Base-by-base conservation (phyloP, 495 filamentous ascomycete genomes). In the Neurospora sp. region DNA sequence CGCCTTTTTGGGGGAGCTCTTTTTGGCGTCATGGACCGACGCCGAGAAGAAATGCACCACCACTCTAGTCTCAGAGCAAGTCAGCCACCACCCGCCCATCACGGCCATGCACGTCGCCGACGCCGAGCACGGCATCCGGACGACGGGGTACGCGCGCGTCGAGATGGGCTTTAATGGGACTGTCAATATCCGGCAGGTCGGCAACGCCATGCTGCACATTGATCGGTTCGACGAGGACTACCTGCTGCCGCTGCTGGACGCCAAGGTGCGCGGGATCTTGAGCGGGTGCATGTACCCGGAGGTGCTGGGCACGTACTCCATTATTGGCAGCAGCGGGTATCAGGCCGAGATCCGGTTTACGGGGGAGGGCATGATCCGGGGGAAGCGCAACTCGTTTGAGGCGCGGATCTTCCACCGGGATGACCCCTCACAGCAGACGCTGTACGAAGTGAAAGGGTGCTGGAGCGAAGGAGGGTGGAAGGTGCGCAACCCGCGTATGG, bases 11-110 rank as follows among this genome's bases (percentile, higher is more conserved):
- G 96, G 96, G 9, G 96, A 99, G 81, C 98, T 96, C 0, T 99
- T 96, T 77, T 68, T 82, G 35, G 91, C 89, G 79, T 90, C 86
- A 71, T 90, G 93, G 96, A 99, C 81, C 98, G 98, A 78, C 93
- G 89, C 14, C 85, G 96, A 70, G 94, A 96, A 8, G 95, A 99
- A 79, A 97, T 97, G 78, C 93, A 94, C 44, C 98, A 97, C 80
- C 92, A 95, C 75, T 97, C 81, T 98, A 86, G 94, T 98, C 82
- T 92, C 97, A 71, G 96, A 99, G 80, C 96, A 99, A 85, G 96
- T 99, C 74, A 97, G 94, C 85, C 96, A 99, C 79, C 96, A 99
- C 82, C 96, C 96, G 42, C 96, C 96, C 0, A 89, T 99, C 78
- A 97, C 93, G 20, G 93, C 93, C 18, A 95, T 94, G 81, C 89